phyloP scores from a whole-genome alignment of 768 basidiomycete genomes.

The Podaxis mareebaensis region DNA sequence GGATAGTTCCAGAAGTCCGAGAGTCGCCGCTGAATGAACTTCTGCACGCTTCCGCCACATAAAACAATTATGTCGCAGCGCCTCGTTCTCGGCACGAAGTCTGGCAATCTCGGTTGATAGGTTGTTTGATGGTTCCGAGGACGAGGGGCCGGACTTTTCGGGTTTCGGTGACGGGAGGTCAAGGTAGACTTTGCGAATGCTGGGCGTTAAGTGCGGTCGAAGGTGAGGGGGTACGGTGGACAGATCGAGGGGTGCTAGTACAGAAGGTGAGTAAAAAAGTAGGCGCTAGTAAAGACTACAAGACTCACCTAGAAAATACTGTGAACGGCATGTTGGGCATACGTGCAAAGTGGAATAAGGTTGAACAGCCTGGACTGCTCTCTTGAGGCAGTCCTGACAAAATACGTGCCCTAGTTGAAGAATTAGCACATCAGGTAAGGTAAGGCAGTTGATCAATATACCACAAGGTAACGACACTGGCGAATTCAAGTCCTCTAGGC shows the following conservation, averaged over 20 bases:
- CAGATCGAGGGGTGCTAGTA: constrained; percentile 47
- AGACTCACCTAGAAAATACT: constrained; percentile 55
- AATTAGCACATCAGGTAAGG: not conserved
- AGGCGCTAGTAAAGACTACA: not conserved
- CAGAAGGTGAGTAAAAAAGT: not conserved
- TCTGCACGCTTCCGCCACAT: constrained; percentile 53
- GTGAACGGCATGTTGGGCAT: constrained; percentile 59
- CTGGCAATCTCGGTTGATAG: constrained; percentile 37
- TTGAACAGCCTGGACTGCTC: constrained; percentile 46
- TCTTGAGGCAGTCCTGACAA: constrained; percentile 60
- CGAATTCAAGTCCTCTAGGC: constrained; percentile 51
- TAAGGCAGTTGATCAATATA: constrained; percentile 29
- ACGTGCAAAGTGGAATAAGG: constrained; percentile 47
- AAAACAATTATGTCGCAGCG: constrained; percentile 41
- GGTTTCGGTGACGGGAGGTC: constrained; percentile 31
- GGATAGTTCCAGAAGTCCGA: constrained; percentile 45
- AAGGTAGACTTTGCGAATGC: constrained; percentile 57
- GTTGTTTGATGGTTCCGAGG: constrained; percentile 13
- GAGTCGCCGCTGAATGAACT: constrained; percentile 47
- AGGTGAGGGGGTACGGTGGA: constrained; percentile 55
- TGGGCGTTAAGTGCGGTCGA: constrained; percentile 55
- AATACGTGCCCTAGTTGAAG: constrained; percentile 57
- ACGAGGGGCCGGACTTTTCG: constrained; percentile 14
- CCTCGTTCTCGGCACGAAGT: constrained; percentile 43
- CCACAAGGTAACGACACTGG: constrained; percentile 69